Base-by-base conservation (phyloP, 1,284 basidiomycete genomes). In the Ceratobasidium sp. region DNA sequence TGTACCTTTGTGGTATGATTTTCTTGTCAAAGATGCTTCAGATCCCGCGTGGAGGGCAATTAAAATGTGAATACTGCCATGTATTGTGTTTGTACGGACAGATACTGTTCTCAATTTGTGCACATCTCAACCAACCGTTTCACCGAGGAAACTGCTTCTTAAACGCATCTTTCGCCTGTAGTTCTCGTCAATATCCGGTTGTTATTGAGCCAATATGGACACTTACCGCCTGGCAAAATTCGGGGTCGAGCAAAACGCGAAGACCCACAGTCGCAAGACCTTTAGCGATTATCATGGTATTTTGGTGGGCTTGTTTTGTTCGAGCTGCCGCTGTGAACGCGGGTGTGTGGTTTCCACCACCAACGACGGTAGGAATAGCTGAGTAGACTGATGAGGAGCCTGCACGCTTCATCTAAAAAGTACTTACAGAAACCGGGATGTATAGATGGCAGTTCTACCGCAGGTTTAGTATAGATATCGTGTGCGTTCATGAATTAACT, bases 1-100 rank as follows among this genome's bases (percentile, higher is more conserved):
- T 61, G 88, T 90, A 1, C 80, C 86, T 64, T 85, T 88, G 74
- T 99, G 97, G 97, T 99, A 95, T 79, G 83, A 86, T 19, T 96
- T 96, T 79, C 81, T 95, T 48, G 80, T 92, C 4, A 81, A 87
- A 76, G 94, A 96, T 81, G 85, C 92, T 0, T 81, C 84, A 63
- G 90, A 93, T 77, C 79, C 53, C 16, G 77, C 76, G 5, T 76
- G 77, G 77, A 63, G 62, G 49, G 34, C 29, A 14, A 34, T 65
- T n/a, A 65, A 74, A 22, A 34, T 74, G 39, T 65, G 22, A 74
- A 59, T 43, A 9, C n/a, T 61, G 22, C 6, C 37, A 29, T 43
- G n/a, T 37, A 16, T 22, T 61, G 39, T 41, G n/a, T n/a, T 61
- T 61, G 58, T 61, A 61, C 43, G 58, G 7, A 58, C n/a, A 34